phyloP scores from a whole-genome alignment of 2,329 filamentous ascomycete genomes.

The Diaporthe sp. region DNA sequence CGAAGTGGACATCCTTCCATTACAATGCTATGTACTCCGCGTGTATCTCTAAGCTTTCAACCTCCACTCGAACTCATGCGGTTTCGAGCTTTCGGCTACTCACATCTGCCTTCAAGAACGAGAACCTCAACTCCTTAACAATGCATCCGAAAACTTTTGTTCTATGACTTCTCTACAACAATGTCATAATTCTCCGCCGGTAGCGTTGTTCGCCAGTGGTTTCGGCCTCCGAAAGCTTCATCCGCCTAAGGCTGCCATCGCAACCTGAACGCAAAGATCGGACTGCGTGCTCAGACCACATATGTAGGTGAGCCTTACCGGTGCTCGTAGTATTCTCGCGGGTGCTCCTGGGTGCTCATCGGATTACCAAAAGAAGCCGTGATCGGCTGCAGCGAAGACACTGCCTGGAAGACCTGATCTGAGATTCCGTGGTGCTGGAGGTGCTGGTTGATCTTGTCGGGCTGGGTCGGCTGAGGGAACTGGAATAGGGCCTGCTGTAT shows the following conservation, averaged over 20 bases:
- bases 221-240: background rate
- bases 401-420: constrained; percentile 38
- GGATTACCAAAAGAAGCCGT: constrained; percentile 37
- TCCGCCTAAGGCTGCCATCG: background rate
- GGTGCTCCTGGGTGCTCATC: constrained; percentile 30
- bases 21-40: constrained; percentile 27
- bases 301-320: constrained; percentile 4
- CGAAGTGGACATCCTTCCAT: constrained; percentile 20
- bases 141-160: constrained; percentile 22
- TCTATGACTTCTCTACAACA: background rate
- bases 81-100: background rate
- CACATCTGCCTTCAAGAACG: constrained; percentile 8
- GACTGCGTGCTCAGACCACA: background rate
- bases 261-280: background rate
- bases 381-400: constrained; percentile 39
- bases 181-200: background rate
- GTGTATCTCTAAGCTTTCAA: background rate
- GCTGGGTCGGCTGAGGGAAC: constrained; percentile 25
- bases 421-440: constrained; percentile 39
- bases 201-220: no score
- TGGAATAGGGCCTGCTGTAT: constrained; percentile 35
- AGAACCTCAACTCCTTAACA: constrained; percentile 18
- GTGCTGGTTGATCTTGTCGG: constrained; percentile 37
- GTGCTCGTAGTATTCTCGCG: constrained; percentile 13
- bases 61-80: background rate